Evolutionary conservation across 805 yeast genomes (phyloP), one percentile per base, ranked within the genome.

Genomic region (Wickerhamiella shivajii): DNA sequence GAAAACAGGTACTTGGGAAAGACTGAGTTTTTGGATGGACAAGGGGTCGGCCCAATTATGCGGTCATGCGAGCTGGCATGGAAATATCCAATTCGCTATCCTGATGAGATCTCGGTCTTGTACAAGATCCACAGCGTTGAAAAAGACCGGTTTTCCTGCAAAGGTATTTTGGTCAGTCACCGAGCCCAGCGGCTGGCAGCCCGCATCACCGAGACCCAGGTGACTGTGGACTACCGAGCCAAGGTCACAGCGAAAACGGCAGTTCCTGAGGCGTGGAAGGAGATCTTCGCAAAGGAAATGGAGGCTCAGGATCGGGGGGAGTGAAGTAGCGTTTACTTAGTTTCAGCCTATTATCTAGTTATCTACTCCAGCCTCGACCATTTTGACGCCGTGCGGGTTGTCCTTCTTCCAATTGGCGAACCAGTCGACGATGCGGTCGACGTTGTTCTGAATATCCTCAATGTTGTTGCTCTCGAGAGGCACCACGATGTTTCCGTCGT

Each of bases 401-500:
- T 41, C 79, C 24, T 59, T 51, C 18, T 65, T 55, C 97, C 97
- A 90, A 44, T 67, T 66, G 26, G 67, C 66, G 14, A 67, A 61
- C 97, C 98, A 90, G 6, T 64, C 65, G 1, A 56, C 58, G 6
- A 90, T 66, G 45, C 97, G 64, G 12, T 69, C 76, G 7, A 83
- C 78, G 45, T 90, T 90, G n/a, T 67, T 67, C 37, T 80, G 92
- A 63, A 85, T 67, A 27, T 83, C 75, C 34, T 77, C 90, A 11
- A 70, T 72, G 14, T 62, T 55, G 51, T 87, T 74, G 39, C 93
- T 78, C 29, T 57, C 60, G 40, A 90, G 64, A 46, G 78, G 90
- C 26, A 90, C 79, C 19, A 90, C 87, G 18, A 84, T 73, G 42
- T 77, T 80, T 27, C 74, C 73, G 20, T 66, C 77, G 50, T 83